phyloP scores from a whole-genome alignment of 140 eudicot species.

The Anethum foeniculum region DNA sequence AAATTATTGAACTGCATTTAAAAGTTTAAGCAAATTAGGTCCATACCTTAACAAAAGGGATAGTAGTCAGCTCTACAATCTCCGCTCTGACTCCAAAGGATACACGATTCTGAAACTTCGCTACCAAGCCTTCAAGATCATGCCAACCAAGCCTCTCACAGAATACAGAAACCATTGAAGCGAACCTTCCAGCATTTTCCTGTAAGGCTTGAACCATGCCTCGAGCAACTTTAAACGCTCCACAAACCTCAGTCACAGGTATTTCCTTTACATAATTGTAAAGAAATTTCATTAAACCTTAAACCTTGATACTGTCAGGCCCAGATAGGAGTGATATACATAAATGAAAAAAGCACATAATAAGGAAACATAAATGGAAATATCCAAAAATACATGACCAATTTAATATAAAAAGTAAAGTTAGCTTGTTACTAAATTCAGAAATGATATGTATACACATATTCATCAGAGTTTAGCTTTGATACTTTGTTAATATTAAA shows the following conservation, averaged over 20 bases:
- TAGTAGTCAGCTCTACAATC: constrained; percentile 86
- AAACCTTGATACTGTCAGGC: background rate
- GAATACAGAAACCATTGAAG: constrained; percentile 94
- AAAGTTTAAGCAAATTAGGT: background rate
- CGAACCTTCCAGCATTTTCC: constrained; percentile 98
- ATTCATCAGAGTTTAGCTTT: background rate
- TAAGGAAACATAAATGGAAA: background rate
- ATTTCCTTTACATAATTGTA: constrained; percentile 51
- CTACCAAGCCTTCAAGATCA: constrained; percentile 78
- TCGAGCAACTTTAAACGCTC: constrained; percentile 80
- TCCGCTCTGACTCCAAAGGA: constrained; percentile 99
- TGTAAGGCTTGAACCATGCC: constrained; percentile 99
- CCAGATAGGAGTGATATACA: background rate
- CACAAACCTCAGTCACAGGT: constrained; percentile 85
- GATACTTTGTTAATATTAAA: background rate
- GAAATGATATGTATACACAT: background rate
- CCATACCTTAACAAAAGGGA: constrained; percentile 75
- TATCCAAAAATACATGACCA: background rate
- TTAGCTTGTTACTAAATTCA: background rate
- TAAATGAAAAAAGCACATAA: background rate
- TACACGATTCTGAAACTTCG: constrained; percentile 87
- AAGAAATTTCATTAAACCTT: constrained; percentile 8
- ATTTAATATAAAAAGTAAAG: background rate
- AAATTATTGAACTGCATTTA: background rate
- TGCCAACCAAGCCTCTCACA: constrained; percentile 99